Evolutionary conservation across 495 filamentous ascomycete species (phyloP).

Genomic region (Corynascus novoguineensis): DNA sequence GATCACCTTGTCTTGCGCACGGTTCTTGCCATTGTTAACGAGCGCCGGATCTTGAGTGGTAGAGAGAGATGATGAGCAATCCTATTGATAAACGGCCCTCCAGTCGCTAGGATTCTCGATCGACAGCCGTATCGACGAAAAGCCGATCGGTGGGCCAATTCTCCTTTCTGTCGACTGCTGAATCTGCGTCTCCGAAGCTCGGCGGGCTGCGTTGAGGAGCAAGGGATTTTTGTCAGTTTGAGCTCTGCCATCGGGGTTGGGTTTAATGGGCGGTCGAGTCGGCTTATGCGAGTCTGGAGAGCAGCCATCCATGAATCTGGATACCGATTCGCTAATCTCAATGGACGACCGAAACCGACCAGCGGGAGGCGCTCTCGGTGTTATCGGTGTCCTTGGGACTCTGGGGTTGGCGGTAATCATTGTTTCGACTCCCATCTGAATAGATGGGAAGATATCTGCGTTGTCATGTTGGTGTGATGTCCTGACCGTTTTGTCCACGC

Average conservation of each 20-base stretch:
- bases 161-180: neutral
- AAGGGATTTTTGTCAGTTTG: neutral
- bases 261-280: neutral
- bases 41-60: neutral
- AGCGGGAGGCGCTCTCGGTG: neutral
- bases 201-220: neutral
- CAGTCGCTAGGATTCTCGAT: constrained; percentile 35
- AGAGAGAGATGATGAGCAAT: neutral
- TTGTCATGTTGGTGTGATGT: neutral
- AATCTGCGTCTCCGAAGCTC: neutral
- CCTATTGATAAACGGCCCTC: constrained; percentile 20
- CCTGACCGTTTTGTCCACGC: neutral
- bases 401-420: neutral
- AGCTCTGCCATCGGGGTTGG: neutral
- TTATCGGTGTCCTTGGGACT: neutral
- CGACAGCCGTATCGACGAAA: constrained; percentile 8
- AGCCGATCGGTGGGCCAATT: neutral
- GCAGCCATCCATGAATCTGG: constrained; percentile 1
- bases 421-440: constrained; percentile 5
- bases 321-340: neutral
- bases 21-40: neutral
- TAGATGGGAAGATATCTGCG: too few species aligned
- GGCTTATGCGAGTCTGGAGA: neutral
- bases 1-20: neutral
- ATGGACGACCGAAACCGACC: neutral